Conservation (phyloP, 768 basidiomycete species). For the Solioccasus polychromus region DNA sequence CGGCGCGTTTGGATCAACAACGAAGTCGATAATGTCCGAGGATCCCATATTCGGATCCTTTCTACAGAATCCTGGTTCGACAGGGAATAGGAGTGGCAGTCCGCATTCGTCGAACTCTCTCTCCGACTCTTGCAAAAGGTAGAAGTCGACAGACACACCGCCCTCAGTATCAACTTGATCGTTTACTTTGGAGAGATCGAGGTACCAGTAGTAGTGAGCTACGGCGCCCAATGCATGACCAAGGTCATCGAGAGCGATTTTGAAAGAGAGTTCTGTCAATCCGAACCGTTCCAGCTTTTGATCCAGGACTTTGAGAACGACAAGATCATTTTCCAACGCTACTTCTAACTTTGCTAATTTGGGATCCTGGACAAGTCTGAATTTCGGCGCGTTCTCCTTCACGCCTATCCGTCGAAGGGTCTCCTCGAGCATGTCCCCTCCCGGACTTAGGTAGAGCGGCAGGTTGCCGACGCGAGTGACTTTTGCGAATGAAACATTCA, state of each 20-base stretch:
- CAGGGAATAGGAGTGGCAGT: neutral
- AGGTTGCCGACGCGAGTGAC: slow-evolving; percentile 1
- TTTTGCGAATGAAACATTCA: neutral
- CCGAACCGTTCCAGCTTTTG: neutral
- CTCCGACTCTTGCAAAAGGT: neutral
- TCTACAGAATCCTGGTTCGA: slow-evolving; percentile 2
- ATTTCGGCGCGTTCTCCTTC: neutral
- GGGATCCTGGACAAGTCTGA: neutral
- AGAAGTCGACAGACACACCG: slow-evolving; percentile 13
- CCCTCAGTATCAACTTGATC: neutral
- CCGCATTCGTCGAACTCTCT: slow-evolving; percentile 1
- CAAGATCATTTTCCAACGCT: neutral
- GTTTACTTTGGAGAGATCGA: slow-evolving; percentile 8
- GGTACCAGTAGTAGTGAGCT: slow-evolving; percentile 22
- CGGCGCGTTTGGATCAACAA: slow-evolving; percentile 19
- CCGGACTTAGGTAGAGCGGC: slow-evolving; percentile 1
- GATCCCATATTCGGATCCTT: neutral
- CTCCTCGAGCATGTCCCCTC: neutral
- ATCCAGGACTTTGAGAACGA: slow-evolving; percentile 3
- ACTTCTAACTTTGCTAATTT: slow-evolving; percentile 3
- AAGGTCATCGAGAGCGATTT: neutral
- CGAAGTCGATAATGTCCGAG: slow-evolving; percentile 16
- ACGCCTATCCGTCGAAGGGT: neutral
- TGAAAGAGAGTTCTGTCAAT: neutral
- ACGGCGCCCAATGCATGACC: slow-evolving; percentile 10